phyloP scores from a whole-genome alignment of 2,329 filamentous ascomycete species.

The Elsinoe arachidis region DNA sequence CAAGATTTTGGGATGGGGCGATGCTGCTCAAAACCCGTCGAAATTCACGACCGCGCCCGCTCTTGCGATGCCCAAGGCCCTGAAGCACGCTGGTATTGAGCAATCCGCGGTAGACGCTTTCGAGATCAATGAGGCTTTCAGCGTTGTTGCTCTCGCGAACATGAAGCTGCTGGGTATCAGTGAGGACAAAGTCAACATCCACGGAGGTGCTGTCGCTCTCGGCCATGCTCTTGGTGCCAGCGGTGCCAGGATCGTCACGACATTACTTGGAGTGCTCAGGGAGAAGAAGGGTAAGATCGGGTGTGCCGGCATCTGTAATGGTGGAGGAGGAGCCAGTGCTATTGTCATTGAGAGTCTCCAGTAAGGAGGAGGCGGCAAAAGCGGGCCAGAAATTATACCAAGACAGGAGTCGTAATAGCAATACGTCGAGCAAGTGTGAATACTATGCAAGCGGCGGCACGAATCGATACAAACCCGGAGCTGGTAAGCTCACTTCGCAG shows the following conservation, averaged over 20 bases:
- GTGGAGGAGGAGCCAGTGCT: conserved; percentile 88
- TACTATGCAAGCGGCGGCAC: not conserved
- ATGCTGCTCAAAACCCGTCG: conserved; percentile 81
- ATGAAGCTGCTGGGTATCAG: conserved; percentile 77
- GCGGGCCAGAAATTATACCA: not conserved
- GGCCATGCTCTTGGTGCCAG: conserved; percentile 92
- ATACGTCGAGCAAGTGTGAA: not conserved
- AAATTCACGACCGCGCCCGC: conserved; percentile 94
- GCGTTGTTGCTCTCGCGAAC: conserved; percentile 91
- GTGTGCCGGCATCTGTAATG: conserved; percentile 93
- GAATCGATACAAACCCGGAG: not conserved
- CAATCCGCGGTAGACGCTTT: conserved; percentile 78
- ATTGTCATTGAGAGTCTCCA: conserved; percentile 66
- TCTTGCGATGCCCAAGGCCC: conserved; percentile 91
- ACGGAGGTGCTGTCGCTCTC: conserved; percentile 89
- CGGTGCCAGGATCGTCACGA: conserved; percentile 87
- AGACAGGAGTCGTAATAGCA: no score
- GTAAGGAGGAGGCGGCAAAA: conserved; percentile 5
- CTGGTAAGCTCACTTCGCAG: not conserved
- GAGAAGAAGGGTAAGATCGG: conserved; percentile 92
- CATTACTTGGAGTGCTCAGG: conserved; percentile 76
- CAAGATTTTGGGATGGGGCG: conserved; percentile 95
- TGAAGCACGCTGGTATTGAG: conserved; percentile 83
- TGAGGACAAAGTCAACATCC: conserved; percentile 86
- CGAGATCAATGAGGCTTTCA: conserved; percentile 99